These are phyloP conservation scores for Euphorbia celastroides DNA, from an alignment of 441 rosid species.

Conservation along the genomic window DNA sequence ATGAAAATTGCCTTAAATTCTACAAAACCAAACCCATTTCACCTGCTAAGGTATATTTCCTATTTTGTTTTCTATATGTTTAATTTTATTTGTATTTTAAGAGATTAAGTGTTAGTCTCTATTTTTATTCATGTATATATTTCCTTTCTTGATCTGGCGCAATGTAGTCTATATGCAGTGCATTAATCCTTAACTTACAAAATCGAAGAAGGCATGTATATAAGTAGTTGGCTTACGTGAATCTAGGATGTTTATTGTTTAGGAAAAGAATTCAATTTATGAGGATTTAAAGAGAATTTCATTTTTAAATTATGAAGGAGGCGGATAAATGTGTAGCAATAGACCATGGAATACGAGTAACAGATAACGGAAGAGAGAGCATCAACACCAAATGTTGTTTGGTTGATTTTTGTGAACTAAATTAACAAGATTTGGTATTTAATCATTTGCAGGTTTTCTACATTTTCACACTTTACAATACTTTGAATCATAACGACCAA, in stretches of 20 bases:
- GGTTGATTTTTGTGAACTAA: no score
- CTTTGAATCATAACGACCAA: slow-evolving; percentile 63
- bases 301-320: slow-evolving; percentile 40
- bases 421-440: no score
- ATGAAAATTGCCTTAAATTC: slow-evolving; percentile 51
- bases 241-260: neutral
- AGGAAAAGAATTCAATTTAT: no score
- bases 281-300: neutral
- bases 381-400: no score
- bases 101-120: no score
- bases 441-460: slow-evolving; percentile 64
- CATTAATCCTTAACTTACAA: no score
- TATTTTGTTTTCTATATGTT: neutral
- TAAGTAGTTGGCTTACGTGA: no score
- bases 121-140: no score
- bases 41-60: slow-evolving; percentile 40
- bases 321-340: slow-evolving; percentile 67
- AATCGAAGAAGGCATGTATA: no score
- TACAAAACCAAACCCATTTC: slow-evolving; percentile 58
- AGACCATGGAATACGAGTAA: slow-evolving; percentile 67
- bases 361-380: slow-evolving; percentile 89
- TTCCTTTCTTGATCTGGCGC: no score
- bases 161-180: no score
- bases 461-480: slow-evolving; percentile 71
- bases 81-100: neutral